A percentile compares a stretch with the other conserved stretches of the same genome.
phyloP scores from a whole-genome alignment of 2,329 filamentous ascomycete genomes.

The Aspergillus pseudoviridinutans region DNA sequence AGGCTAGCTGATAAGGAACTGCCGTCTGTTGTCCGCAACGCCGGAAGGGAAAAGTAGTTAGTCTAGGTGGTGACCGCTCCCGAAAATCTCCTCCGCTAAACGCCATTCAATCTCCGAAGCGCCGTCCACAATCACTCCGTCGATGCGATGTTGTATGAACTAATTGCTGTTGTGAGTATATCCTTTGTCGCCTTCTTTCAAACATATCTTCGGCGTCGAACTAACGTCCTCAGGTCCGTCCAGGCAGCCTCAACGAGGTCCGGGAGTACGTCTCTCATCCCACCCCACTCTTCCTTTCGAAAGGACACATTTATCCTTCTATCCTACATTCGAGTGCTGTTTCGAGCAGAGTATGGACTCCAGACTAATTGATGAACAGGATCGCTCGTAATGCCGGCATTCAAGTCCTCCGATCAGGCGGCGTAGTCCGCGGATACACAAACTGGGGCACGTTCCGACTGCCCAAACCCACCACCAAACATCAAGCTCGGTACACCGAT shows the following conservation, averaged over 20 bases:
- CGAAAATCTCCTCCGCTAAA: conserved; percentile 21
- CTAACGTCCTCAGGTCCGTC: conserved; percentile 66
- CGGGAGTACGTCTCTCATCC: conserved; percentile 69
- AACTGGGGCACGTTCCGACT: conserved; percentile 96
- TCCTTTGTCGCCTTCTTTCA: neutral
- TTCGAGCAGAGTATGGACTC: neutral
- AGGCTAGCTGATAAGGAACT: conserved; percentile 24
- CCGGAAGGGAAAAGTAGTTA: neutral
- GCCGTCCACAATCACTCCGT: conserved; percentile 17
- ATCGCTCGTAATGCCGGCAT: conserved; percentile 83
- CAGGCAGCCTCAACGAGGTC: conserved; percentile 83
- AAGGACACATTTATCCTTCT: neutral
- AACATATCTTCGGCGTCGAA: conserved; percentile 9
- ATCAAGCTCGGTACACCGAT: conserved; percentile 76
- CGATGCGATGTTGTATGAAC: conserved; percentile 82
- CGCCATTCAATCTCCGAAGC: conserved; percentile 15
- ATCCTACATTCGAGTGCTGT: neutral
- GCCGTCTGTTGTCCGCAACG: conserved; percentile 3
- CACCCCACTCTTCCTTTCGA: conserved; percentile 2
- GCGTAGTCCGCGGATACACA: conserved; percentile 84
- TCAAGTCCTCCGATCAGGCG: conserved; percentile 75
- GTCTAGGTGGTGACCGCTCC: neutral
- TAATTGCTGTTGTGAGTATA: conserved; percentile 84
- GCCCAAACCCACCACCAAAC: conserved; percentile 71
- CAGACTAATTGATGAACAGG: conserved; percentile 45